Evolutionary conservation across 768 basidiomycete species (phyloP), one percentile per base, ranked within the genome.

Genomic region (Melanogaster broomeanus): DNA sequence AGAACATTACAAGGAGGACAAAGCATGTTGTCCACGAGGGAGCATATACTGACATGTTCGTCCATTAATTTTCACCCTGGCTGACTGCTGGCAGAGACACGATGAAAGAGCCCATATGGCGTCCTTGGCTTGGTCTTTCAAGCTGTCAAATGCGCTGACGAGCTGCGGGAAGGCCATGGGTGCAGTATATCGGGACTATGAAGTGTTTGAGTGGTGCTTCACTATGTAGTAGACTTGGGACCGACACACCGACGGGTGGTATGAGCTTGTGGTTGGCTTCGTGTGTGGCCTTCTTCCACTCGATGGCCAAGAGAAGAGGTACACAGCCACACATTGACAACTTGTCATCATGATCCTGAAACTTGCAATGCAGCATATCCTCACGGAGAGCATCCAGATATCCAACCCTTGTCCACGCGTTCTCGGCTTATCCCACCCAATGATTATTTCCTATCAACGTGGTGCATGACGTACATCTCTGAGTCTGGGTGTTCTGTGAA

Each of bases 31-130:
- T n/a, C 2, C 33, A 47, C 48, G 27, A 48, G 18, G 42, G 41
- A 53, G 44, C 28, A 48, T 15, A 42, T 50, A 79, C 86, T 77
- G 60, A 91, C 90, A 98, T 35, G 92, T 90, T 59, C 96, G 82
- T 33, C 96, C 96, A 60, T 96, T 97, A 55, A 99, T 94, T 75
- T 98, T 97, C 53, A 98, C 79, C 52, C 85, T 92, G 15, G 93
- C 87, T 39, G 90, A 81, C 65, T 84, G 87, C 64, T 84, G 82
- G 72, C 87, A 92, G 34, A 90, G 67, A 68, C 90, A 91, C 11
- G 88, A 88, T 0, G 91, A 84, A 22, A 95, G 71, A 9, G 88
- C 89, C 78, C 83, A 89, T 12, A 93, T 66, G 1, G 88, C 87
- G 64, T 95, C 92, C 63, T 90, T 91, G 16, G 83, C 83, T 56